A percentile compares a stretch with the other conserved stretches of the same genome.
Evolutionary conservation across 768 basidiomycete species (phyloP).

Genomic region (Leucosporidium yakuticum): DNA sequence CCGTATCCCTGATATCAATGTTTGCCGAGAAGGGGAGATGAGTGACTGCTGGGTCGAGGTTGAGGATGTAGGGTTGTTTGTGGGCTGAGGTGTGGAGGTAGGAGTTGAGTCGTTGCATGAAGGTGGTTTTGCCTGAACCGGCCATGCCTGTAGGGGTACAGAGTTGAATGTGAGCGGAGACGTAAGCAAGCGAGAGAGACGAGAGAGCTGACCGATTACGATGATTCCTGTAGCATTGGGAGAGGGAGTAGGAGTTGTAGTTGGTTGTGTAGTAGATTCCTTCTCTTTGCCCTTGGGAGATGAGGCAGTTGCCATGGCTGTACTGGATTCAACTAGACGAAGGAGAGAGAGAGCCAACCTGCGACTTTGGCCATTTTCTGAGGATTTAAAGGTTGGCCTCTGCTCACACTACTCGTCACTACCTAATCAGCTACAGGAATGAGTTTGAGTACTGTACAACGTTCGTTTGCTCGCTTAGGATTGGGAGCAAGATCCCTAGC

Average conservation of each 20-base stretch:
- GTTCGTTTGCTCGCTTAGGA: too few species aligned
- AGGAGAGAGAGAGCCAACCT: too few species aligned
- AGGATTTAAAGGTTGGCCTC: too few species aligned
- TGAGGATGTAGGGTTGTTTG: constrained; percentile 76
- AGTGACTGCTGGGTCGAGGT: constrained; percentile 92
- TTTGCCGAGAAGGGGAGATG: constrained; percentile 89
- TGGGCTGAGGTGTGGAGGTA: constrained; percentile 61
- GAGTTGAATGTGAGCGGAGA: not conserved
- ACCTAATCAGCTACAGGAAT: too few species aligned
- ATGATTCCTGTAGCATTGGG: constrained; percentile 23
- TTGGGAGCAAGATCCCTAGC: too few species aligned
- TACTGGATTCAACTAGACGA: too few species aligned
- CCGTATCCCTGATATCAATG: constrained; percentile 95
- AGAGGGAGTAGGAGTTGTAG: not conserved
- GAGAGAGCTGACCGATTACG: constrained; percentile 29
- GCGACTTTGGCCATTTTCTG: too few species aligned
- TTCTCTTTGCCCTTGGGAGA: constrained; percentile 23
- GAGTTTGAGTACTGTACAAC: too few species aligned
- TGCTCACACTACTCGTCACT: too few species aligned
- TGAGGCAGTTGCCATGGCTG: not conserved
- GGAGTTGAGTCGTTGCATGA: constrained; percentile 90
- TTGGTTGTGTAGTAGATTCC: not conserved
- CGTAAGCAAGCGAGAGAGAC: not conserved
- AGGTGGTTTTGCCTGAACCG: constrained; percentile 53
- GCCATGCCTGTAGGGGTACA: constrained; percentile 13